Evolutionary conservation across 2,329 filamentous ascomycete species (phyloP).

Genomic region (Beauveria sp.): DNA sequence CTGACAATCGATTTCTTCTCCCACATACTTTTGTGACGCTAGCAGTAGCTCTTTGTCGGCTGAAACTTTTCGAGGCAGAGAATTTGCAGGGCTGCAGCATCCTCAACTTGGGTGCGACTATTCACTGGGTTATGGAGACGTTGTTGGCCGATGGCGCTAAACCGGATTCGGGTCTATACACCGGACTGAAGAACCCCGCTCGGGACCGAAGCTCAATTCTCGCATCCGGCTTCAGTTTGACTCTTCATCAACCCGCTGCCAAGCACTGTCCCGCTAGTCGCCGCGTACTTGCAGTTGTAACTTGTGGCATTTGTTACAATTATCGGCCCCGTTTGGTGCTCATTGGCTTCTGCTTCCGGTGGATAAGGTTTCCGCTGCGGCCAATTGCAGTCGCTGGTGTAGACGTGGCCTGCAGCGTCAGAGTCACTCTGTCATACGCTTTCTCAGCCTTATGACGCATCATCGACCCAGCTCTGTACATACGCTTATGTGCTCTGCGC

Average conservation of each 20-base stretch:
- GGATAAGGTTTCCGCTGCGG: neutral
- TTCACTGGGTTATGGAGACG: too few relatives aligned
- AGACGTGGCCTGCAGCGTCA: neutral
- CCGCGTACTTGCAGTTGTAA: neutral
- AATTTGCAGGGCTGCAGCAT: neutral
- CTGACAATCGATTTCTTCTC: neutral
- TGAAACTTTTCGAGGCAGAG: neutral
- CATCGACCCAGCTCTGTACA: neutral
- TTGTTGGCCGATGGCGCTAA: conserved; percentile 16
- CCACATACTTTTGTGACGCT: neutral
- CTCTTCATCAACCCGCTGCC: neutral
- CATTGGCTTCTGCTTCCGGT: neutral
- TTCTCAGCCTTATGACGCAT: conserved; percentile 9
- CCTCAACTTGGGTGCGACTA: conserved; percentile 10
- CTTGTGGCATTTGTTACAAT: neutral
- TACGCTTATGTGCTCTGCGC: neutral
- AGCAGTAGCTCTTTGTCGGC: neutral
- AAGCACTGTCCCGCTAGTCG: neutral
- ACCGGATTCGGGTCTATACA: neutral
- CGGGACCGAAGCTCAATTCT: conserved; percentile 17
- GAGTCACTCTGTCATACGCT: neutral
- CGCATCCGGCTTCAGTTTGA: conserved; percentile 2
- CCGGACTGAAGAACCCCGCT: conserved; percentile 1
- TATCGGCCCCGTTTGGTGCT: neutral
- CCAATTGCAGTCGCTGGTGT: neutral